A percentile compares a stretch with the other conserved stretches of the same genome.
Conservation (phyloP, 2,329 filamentous ascomycete genomes). For the Westerdykella sp. region DNA sequence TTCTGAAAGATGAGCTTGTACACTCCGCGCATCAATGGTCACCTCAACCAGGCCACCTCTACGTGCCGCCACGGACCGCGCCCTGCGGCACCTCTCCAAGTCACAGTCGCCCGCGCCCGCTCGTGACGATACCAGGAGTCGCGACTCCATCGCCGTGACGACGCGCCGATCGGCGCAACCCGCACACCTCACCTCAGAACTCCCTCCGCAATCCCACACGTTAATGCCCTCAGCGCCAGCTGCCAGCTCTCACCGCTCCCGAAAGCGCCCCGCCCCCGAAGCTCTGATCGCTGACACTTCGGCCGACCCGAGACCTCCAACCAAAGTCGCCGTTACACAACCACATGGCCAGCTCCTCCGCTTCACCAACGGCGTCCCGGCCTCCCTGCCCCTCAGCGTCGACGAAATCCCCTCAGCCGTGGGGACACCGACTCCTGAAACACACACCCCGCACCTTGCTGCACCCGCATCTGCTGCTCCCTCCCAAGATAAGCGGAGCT, state of each 20-base stretch:
- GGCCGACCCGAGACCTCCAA: slow-evolving; percentile 34
- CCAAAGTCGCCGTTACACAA: slow-evolving; percentile 39
- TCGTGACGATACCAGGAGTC: slow-evolving; percentile 19
- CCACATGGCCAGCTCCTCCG: slow-evolving; percentile 39
- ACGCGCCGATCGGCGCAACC: slow-evolving; percentile 25
- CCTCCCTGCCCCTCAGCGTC: slow-evolving; percentile 26
- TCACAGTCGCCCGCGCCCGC: slow-evolving; percentile 18
- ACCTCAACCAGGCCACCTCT: slow-evolving; percentile 25
- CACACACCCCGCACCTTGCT: slow-evolving; percentile 18
- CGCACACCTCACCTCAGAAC: slow-evolving; percentile 8
- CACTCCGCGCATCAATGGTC: slow-evolving; percentile 17
- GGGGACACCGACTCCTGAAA: slow-evolving; percentile 28
- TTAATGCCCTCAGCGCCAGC: slow-evolving; percentile 5
- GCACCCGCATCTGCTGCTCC: slow-evolving; percentile 18
- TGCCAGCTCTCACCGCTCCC: slow-evolving; percentile 18
- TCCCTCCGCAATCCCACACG: slow-evolving; percentile 8
- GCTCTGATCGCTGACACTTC: slow-evolving; percentile 17
- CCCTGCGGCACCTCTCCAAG: slow-evolving; percentile 21
- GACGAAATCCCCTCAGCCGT: slow-evolving; percentile 29
- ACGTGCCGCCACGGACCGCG: slow-evolving; percentile 25
- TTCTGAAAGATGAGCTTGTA: slow-evolving; percentile 1
- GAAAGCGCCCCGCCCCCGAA: slow-evolving; percentile 27
- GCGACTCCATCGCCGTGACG: slow-evolving; percentile 13
- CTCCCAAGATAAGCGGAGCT: slow-evolving; percentile 60
- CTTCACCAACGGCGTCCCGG: slow-evolving; percentile 40